These are phyloP conservation scores for Vigna nakashimae DNA, from an alignment of 306 rosid species.

Conservation along the genomic window DNA sequence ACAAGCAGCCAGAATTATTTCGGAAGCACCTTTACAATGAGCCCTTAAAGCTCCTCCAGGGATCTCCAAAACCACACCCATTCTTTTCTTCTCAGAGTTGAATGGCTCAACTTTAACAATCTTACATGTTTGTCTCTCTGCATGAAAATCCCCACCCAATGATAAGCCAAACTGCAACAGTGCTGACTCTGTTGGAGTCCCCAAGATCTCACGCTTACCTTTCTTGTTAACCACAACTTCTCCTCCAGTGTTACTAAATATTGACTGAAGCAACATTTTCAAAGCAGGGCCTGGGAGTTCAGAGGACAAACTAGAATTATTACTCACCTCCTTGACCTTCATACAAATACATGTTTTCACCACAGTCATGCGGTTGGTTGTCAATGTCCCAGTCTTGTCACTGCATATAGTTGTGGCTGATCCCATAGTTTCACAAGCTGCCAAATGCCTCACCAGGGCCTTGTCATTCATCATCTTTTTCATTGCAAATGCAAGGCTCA, in stretches of 20 bases:
- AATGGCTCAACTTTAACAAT: slow-evolving; percentile 89
- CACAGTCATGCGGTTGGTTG: slow-evolving; percentile 90
- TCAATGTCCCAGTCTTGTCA: slow-evolving; percentile 95
- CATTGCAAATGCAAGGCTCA: slow-evolving; percentile 98
- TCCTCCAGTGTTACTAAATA: slow-evolving; percentile 90
- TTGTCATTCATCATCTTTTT: slow-evolving; percentile 98
- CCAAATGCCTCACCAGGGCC: slow-evolving; percentile 91
- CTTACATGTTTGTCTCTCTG: slow-evolving; percentile 65
- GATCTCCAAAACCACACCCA: slow-evolving; percentile 84
- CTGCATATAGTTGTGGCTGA: slow-evolving; percentile 94
- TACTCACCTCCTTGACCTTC: slow-evolving; percentile 61
- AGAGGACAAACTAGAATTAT: slow-evolving; percentile 52
- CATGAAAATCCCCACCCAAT: slow-evolving; percentile 74
- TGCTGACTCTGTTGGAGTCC: slow-evolving; percentile 92
- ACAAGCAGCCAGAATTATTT: slow-evolving; percentile 80
- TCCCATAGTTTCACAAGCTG: slow-evolving; percentile 99
- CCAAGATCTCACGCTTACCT: slow-evolving; percentile 78
- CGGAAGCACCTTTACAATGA: slow-evolving; percentile 96
- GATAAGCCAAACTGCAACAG: slow-evolving; percentile 81
- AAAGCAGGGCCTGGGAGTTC: slow-evolving; percentile 63
- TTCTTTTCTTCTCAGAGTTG: slow-evolving; percentile 86
- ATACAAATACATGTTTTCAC: slow-evolving; percentile 89
- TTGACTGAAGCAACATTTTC: slow-evolving; percentile 73
- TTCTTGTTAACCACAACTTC: slow-evolving; percentile 79
- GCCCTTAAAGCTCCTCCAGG: slow-evolving; percentile 78